Percentiles rank a stretch among this genome's conserved stretches.
Conservation (phyloP, 116 monocot species). For the Phalaenopsis hybrid region DNA sequence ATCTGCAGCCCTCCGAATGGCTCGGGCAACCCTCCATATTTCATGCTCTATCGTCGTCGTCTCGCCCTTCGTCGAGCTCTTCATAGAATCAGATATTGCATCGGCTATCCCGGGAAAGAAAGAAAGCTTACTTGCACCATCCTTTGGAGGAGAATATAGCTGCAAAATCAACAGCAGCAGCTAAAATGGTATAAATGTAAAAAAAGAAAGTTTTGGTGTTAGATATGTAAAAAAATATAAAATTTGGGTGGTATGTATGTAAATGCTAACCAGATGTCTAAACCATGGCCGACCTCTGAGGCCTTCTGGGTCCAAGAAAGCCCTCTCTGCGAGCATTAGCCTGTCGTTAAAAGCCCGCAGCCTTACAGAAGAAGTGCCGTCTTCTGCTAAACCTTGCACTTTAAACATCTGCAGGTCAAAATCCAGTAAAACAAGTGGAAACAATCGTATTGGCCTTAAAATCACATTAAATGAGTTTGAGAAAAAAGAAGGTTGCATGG, state of each 20-base stretch:
- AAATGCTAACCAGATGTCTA: conserved; percentile 62
- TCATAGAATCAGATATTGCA: conserved; percentile 25
- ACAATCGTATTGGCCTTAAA: too few species aligned
- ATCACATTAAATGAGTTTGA: too few species aligned
- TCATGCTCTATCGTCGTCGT: conserved; percentile 33
- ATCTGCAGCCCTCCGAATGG: conserved; percentile 39
- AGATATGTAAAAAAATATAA: too few species aligned
- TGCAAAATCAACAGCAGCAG: conserved; percentile 13
- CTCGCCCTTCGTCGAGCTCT: conserved; percentile 1
- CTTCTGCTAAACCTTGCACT: conserved; percentile 13
- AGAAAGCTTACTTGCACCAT: conserved; percentile 39
- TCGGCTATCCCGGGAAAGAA: conserved; percentile 79
- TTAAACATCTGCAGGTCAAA: conserved; percentile 30
- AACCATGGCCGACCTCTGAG: conserved; percentile 70
- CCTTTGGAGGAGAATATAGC: conserved; percentile 63
- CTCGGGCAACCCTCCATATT: conserved; percentile 62
- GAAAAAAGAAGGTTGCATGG: too few species aligned
- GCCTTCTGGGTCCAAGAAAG: conserved; percentile 67
- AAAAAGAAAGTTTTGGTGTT: too few species aligned
- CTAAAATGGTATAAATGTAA: too few species aligned
- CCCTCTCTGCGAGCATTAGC: conserved; percentile 68
- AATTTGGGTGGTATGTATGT: too few species aligned
- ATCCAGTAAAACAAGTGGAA: neutral
- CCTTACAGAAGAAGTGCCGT: conserved; percentile 14
- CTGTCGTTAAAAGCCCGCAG: conserved; percentile 60